Percentiles rank a stretch among this genome's conserved stretches.
Evolutionary conservation across 2,329 filamentous ascomycete genomes (phyloP).

Genomic region (Knoxdaviesia capensis): DNA sequence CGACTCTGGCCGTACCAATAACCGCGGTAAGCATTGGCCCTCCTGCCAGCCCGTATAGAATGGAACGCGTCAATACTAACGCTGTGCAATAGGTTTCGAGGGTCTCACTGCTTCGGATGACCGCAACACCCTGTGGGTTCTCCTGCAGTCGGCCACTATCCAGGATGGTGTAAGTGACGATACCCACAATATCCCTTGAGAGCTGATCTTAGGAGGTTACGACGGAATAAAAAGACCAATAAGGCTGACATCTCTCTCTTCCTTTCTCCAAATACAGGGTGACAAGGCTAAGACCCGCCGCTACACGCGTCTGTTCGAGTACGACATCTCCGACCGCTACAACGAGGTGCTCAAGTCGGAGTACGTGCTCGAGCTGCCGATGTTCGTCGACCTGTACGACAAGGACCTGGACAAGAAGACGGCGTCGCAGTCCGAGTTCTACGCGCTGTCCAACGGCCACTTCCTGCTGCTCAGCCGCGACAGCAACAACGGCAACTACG

Average conservation of each 20-base stretch:
- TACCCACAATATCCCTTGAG: too few relatives aligned
- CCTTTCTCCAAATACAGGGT: conserved; percentile 2
- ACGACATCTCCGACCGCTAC: conserved; percentile 27
- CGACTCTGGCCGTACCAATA: conserved; percentile 44
- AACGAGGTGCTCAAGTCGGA: conserved; percentile 32
- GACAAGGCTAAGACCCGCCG: conserved; percentile 19
- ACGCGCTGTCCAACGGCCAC: conserved; percentile 39
- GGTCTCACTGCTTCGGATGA: conserved; percentile 42
- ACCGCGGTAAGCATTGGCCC: conserved; percentile 21
- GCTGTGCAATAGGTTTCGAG: conserved; percentile 34
- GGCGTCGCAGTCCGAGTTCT: conserved; percentile 49
- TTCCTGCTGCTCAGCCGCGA: conserved; percentile 50
- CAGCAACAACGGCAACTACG: conserved; percentile 35
- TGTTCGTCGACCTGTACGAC: conserved; percentile 28
- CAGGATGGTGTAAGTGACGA: conserved; percentile 7
- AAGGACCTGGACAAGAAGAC: conserved; percentile 21
- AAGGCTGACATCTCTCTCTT: too few relatives aligned
- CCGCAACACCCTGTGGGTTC: conserved; percentile 40
- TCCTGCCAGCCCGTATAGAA: too few relatives aligned
- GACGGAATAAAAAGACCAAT: too few relatives aligned
- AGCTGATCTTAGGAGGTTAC: too few relatives aligned
- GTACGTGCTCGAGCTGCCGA: conserved; percentile 45
- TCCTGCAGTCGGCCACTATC: conserved; percentile 43
- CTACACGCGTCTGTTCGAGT: conserved; percentile 42
- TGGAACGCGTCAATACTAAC: too few relatives aligned